A percentile compares a stretch with the other conserved stretches of the same genome.
Evolutionary conservation across 2,329 filamentous ascomycete genomes (phyloP).

Genomic region (Cytospora leucostoma): DNA sequence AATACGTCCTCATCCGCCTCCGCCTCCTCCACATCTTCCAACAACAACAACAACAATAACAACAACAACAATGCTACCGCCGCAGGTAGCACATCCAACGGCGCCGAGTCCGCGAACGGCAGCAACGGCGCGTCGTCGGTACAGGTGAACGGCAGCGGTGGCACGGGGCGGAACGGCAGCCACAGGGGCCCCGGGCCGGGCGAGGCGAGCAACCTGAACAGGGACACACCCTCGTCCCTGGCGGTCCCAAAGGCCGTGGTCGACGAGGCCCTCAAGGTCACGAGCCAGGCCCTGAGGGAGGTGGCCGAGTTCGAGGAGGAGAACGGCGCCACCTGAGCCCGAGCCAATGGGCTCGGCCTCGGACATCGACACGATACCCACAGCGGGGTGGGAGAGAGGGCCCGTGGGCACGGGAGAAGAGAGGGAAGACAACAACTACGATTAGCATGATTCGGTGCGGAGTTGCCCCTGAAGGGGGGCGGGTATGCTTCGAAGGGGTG

Average conservation of each 20-base stretch:
- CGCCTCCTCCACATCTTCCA: conserved; percentile 27
- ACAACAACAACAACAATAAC: neutral
- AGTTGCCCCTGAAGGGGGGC: too few relatives aligned
- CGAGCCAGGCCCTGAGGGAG: conserved; percentile 58
- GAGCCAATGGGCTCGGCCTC: too few relatives aligned
- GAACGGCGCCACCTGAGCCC: conserved; percentile 26
- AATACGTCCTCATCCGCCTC: conserved; percentile 28
- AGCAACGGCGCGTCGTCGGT: conserved; percentile 20
- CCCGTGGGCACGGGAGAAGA: too few relatives aligned
- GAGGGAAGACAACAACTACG: too few relatives aligned
- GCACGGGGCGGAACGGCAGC: conserved; percentile 35
- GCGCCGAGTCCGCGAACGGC: conserved; percentile 6
- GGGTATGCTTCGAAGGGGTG: too few relatives aligned
- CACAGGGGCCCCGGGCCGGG: conserved; percentile 30
- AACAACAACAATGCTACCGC: conserved; percentile 22
- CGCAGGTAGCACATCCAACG: conserved; percentile 35
- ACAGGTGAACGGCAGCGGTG: conserved; percentile 35
- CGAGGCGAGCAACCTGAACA: conserved; percentile 30
- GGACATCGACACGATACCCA: too few relatives aligned
- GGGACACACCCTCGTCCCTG: conserved; percentile 40
- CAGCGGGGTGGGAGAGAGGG: too few relatives aligned
- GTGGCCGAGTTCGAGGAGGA: conserved; percentile 45
- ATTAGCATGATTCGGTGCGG: too few relatives aligned
- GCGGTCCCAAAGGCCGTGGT: conserved; percentile 62
- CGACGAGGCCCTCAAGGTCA: conserved; percentile 62